Conservation (phyloP, 2,329 filamentous ascomycete species). For the Zymoseptoria tritici region DNA sequence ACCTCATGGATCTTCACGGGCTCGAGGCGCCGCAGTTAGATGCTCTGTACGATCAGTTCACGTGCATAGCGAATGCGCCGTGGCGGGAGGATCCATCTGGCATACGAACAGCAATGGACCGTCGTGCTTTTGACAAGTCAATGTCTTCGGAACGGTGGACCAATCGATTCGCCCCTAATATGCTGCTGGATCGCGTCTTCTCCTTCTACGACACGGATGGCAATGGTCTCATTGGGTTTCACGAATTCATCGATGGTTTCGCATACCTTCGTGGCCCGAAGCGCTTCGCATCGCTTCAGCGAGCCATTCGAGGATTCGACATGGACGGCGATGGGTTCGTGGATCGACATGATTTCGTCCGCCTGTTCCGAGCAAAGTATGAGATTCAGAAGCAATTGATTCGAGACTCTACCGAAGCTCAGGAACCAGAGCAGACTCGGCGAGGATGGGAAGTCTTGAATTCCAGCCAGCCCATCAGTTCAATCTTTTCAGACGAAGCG, state of each 20-base stretch:
- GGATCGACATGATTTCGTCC: slow-evolving; percentile 75
- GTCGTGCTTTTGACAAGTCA: slow-evolving; percentile 85
- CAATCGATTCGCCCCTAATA: slow-evolving; percentile 73
- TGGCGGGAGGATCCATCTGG: slow-evolving; percentile 75
- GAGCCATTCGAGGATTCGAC: slow-evolving; percentile 84
- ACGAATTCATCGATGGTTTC: slow-evolving; percentile 81
- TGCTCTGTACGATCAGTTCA: slow-evolving; percentile 94
- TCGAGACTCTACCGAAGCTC: slow-evolving; percentile 67
- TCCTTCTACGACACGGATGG: slow-evolving; percentile 89
- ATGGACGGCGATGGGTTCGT: slow-evolving; percentile 83
- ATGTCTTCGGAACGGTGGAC: slow-evolving; percentile 55
- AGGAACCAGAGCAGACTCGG: slow-evolving; percentile 64
- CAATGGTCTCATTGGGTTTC: slow-evolving; percentile 83
- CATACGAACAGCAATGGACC: slow-evolving; percentile 76
- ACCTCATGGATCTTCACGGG: slow-evolving; percentile 40
- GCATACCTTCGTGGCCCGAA: slow-evolving; percentile 54
- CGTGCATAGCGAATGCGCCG: slow-evolving; percentile 80
- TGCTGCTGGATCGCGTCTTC: slow-evolving; percentile 95
- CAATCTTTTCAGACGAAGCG: slow-evolving; percentile 35
- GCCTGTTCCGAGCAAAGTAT: slow-evolving; percentile 89
- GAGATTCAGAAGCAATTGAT: slow-evolving; percentile 85
- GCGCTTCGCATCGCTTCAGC: slow-evolving; percentile 58
- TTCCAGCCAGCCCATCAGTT: slow-evolving; percentile 41
- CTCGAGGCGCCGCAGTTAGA: slow-evolving; percentile 81
- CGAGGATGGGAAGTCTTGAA: slow-evolving; percentile 33